Base-by-base conservation (phyloP, 1,139 yeast species). In the Protomyces gravidus region DNA sequence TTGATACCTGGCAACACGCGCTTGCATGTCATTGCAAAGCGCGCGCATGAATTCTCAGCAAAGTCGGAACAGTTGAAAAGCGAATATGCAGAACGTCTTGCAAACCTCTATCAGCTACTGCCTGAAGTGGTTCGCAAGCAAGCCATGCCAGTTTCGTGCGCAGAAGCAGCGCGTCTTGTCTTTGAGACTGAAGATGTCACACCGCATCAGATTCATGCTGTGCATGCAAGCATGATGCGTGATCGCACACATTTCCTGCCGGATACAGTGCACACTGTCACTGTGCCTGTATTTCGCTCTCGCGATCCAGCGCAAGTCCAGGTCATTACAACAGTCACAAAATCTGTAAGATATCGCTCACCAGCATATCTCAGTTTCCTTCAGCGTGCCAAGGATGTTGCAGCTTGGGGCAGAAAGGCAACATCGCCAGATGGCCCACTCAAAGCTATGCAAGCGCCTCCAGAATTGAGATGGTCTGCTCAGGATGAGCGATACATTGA, bases 201-300 rank as follows among this genome's bases (percentile, higher is more conserved):
- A 30, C 50, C 47, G 6, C 46, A 33, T n/a, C 51, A 33, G 9
- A 26, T 53, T 6, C 28, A 53, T n/a, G 50, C 58, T 5, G 46
- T 45, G 5, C 48, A 45, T 13, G 58, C 36, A 15, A 23, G 47
- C 42, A 28, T 53, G 58, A 53, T 33, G 42, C 50, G 27, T 15
- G 50, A 46, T 21, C 58, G 58, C 11, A 23, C 21, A 13, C 58
- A 53, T 19, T 53, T 53, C 32, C n/a, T 53, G 36, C 58, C 58
- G 13, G 58, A 53, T 25, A 23, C 51, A 11, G 27, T 39, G 23
- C 25, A 36, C 27, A 50, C 36, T 45, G 26, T 53, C 33, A 53
- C 46, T 33, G 46, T 53, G 17, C 58, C 58, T 5, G 9, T 46
- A 23, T 53, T 53, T 28, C 21, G 42, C 21, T 46, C 58, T 9